These are phyloP conservation scores for Neonectria hederae DNA, from an alignment of 2,329 filamentous ascomycete species.

Conservation along the genomic window DNA sequence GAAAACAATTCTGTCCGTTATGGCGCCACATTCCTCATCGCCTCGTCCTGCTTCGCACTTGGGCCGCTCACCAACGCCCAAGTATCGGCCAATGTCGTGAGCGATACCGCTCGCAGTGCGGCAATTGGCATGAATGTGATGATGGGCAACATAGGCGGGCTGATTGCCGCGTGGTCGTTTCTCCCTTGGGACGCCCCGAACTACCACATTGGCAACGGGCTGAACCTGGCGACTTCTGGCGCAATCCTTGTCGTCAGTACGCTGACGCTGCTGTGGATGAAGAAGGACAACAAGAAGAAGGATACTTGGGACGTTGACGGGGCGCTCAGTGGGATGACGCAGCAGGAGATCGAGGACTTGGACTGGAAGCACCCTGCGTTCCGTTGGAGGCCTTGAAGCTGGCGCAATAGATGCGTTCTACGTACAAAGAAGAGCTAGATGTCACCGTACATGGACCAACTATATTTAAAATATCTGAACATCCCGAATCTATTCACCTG, in stretches of 20 bases:
- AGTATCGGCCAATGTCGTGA: slow-evolving; percentile 75
- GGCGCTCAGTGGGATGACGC: slow-evolving; percentile 63
- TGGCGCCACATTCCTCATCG: slow-evolving; percentile 75
- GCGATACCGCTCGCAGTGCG: slow-evolving; percentile 73
- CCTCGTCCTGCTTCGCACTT: slow-evolving; percentile 69
- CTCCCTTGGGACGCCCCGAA: slow-evolving; percentile 69
- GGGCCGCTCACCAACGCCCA: slow-evolving; percentile 74
- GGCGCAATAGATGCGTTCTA: neutral
- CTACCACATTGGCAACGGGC: slow-evolving; percentile 74
- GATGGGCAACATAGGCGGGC: slow-evolving; percentile 75
- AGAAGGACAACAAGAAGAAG: slow-evolving; percentile 62
- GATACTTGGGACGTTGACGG: slow-evolving; percentile 43
- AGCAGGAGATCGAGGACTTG: slow-evolving; percentile 65
- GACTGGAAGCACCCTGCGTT: slow-evolving; percentile 75
- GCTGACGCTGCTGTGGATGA: slow-evolving; percentile 67
- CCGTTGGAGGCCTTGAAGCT: slow-evolving; percentile 57
- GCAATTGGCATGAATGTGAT: slow-evolving; percentile 75
- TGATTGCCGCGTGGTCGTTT: slow-evolving; percentile 72
- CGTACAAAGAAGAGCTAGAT: neutral
- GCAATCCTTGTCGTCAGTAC: slow-evolving; percentile 61
- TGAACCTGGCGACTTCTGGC: slow-evolving; percentile 69
- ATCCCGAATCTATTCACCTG: too few species aligned
- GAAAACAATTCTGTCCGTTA: slow-evolving; percentile 65
- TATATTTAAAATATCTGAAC: too few species aligned
- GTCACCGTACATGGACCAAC: too few species aligned